These are phyloP conservation scores for Ogataea polymorpha DNA, from an alignment of 805 yeast species.

Conservation along the genomic window DNA sequence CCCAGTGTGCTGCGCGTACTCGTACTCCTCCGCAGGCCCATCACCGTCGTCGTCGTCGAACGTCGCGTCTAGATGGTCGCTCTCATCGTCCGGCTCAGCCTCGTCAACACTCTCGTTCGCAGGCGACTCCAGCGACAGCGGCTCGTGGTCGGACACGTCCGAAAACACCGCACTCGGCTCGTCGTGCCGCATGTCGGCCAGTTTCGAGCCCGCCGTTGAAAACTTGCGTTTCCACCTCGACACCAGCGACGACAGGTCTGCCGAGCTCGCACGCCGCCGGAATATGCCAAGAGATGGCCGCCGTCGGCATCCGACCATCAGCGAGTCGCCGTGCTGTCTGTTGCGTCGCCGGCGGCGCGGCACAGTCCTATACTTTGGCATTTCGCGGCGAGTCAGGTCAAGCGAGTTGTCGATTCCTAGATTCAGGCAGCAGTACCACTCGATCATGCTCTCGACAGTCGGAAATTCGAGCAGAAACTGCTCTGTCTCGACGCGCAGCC, in stretches of 20 bases:
- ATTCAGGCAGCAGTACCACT: conserved; percentile 72
- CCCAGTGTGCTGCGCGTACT: conserved; percentile 3
- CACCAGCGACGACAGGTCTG: conserved; percentile 15
- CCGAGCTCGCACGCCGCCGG: conserved; percentile 10
- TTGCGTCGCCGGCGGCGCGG: conserved; percentile 65
- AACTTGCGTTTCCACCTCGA: conserved; percentile 20
- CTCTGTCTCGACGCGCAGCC: conserved; percentile 79
- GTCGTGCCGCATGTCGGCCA: neutral
- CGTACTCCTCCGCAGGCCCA: conserved; percentile 14
- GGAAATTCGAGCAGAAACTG: conserved; percentile 71
- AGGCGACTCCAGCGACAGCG: conserved; percentile 3
- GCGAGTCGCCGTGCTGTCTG: conserved; percentile 19
- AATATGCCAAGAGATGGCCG: conserved; percentile 25
- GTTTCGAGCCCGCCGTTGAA: neutral
- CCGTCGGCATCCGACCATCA: conserved; percentile 10
- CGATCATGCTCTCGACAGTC: conserved; percentile 61
- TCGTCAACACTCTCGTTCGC: conserved; percentile 27
- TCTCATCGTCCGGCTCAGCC: conserved; percentile 21
- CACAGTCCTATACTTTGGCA: conserved; percentile 76
- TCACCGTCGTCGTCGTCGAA: conserved; percentile 14
- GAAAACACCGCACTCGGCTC: neutral
- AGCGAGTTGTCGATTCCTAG: conserved; percentile 78
- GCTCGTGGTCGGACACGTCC: conserved; percentile 1
- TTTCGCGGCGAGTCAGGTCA: conserved; percentile 66
- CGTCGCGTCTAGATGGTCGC: conserved; percentile 15